These are phyloP conservation scores for Ophiostoma sp. DNA, from an alignment of 2,329 filamentous ascomycete genomes.

Conservation along the genomic window DNA sequence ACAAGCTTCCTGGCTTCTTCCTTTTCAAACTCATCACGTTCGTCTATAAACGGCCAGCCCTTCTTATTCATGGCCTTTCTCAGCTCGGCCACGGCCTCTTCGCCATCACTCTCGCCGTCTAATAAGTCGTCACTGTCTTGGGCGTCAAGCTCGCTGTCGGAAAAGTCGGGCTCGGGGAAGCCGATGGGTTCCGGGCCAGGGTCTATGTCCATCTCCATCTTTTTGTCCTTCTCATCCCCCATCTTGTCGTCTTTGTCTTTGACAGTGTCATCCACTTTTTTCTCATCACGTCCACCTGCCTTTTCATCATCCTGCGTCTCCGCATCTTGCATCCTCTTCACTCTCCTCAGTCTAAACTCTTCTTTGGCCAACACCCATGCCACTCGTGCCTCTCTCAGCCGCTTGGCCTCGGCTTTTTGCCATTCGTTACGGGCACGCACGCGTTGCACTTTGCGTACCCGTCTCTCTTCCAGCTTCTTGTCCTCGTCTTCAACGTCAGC, in stretches of 20 bases:
- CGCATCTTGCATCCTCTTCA: conserved; percentile 33
- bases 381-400: background rate
- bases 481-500: conserved; percentile 27
- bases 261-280: background rate
- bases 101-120: background rate
- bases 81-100: background rate
- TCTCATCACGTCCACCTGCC: background rate
- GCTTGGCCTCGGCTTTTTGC: conserved; percentile 15
- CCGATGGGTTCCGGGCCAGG: conserved; percentile 11
- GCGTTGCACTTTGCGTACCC: background rate
- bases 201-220: background rate
- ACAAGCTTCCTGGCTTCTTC: background rate
- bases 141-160: conserved; percentile 11
- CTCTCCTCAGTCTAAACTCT: conserved; percentile 28
- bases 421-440: background rate
- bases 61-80: background rate
- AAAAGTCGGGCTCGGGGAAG: conserved; percentile 24
- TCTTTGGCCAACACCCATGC: conserved; percentile 17
- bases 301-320: background rate
- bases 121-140: conserved; percentile 9
- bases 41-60: background rate
- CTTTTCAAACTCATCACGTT: background rate
- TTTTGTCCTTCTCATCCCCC: background rate
- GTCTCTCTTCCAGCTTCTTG: conserved; percentile 17
- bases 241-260: background rate